Conservation (phyloP, 1,284 basidiomycete species). For the Marasmius sp. region DNA sequence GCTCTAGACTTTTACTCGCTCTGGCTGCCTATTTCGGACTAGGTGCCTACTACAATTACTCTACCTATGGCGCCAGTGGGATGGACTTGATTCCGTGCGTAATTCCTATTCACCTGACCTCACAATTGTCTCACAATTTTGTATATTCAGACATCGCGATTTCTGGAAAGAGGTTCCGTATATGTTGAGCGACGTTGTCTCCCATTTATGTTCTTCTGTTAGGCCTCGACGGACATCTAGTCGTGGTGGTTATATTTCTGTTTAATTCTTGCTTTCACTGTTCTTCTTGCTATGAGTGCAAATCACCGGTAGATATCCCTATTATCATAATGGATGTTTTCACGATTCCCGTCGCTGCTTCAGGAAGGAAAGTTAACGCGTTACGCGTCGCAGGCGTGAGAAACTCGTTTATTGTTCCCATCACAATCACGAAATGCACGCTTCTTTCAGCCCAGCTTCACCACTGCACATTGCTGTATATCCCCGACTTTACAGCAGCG, state of each 20-base stretch:
- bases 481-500: background rate
- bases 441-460: no score
- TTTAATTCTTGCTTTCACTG: slow-evolving; percentile 35
- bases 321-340: no score
- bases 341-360: no score
- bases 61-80: slow-evolving; percentile 78
- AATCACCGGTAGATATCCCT: no score
- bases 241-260: slow-evolving; percentile 74
- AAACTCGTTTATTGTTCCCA: no score
- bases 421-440: no score
- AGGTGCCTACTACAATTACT: slow-evolving; percentile 83
- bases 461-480: background rate
- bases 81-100: slow-evolving; percentile 79
- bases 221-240: slow-evolving; percentile 61
- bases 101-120: slow-evolving; percentile 5
- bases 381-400: no score
- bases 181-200: slow-evolving; percentile 73
- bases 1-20: slow-evolving; percentile 59
- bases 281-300: background rate
- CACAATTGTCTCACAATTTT: background rate
- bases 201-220: slow-evolving; percentile 72
- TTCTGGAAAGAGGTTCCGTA: slow-evolving; percentile 88
- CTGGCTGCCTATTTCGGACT: slow-evolving; percentile 68
- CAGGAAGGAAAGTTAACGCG: no score
- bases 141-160: slow-evolving; percentile 66